phyloP scores from a whole-genome alignment of 2,329 filamentous ascomycete genomes.

The Aspergillus ochraceoroseus region DNA sequence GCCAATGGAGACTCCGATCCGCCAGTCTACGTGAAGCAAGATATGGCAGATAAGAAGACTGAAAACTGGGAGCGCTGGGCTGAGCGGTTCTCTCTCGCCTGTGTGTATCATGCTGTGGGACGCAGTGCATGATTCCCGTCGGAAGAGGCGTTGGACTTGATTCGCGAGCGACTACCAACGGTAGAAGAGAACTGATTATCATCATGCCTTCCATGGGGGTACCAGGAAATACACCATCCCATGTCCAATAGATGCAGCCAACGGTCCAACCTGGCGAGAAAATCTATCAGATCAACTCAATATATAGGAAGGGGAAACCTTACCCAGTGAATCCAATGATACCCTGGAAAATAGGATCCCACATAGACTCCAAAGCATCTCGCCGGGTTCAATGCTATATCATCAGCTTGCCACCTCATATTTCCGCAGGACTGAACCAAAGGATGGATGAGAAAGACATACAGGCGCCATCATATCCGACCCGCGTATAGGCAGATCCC shows the following conservation, averaged over 20 bases:
- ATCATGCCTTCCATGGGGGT: conserved; percentile 12
- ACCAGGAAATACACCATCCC: conserved; percentile 13
- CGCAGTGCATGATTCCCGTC: no score
- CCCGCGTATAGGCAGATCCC: conserved; percentile 36
- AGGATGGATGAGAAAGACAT: conserved; percentile 15
- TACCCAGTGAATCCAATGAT: conserved; percentile 41
- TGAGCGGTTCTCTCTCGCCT: no score
- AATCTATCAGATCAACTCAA: no score
- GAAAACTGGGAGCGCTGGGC: no score
- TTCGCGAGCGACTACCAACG: no score
- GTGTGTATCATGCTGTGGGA: no score
- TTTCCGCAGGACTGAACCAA: not conserved
- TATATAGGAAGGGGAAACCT: conserved; percentile 1
- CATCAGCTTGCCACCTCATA: not conserved
- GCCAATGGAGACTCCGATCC: no score
- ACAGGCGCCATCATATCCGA: conserved; percentile 42
- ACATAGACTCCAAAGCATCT: conserved; percentile 46
- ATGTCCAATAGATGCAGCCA: conserved; percentile 12
- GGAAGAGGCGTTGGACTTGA: no score
- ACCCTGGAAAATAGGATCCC: conserved; percentile 33
- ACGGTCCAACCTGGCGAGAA: conserved; percentile 6
- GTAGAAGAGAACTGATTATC: no score
- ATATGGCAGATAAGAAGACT: no score
- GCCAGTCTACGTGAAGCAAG: no score
- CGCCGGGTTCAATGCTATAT: conserved; percentile 41